Evolutionary conservation across 352 stramenopile species (phyloP), one percentile per base, ranked within the genome.

Genomic region (Plasmopara muralis): DNA sequence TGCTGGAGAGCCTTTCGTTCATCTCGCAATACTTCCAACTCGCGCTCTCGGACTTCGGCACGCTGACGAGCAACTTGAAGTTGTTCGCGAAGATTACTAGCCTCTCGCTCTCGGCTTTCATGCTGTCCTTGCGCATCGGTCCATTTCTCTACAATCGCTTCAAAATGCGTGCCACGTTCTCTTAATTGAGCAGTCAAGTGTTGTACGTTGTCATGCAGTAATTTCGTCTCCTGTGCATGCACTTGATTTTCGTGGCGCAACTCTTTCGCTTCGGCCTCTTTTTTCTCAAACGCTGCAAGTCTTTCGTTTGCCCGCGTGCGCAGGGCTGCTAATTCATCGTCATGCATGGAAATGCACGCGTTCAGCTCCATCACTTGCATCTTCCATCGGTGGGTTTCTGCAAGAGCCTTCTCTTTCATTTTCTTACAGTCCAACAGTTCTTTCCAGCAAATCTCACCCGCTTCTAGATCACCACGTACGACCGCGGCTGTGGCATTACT

Each of bases 341-440:
- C 70, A 51, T 86, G 74, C 80, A 88, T 90, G 16, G 80, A 86
- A 37, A 87, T 72, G 29, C 70, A 83, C 0, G 80, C 80, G 30
- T 85, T 83, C 6, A 88, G 64, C 50, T 90, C 77, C 60, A 84
- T 68, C 33, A 87, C 68, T 35, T 85, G 70, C 64, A 86, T 66
- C 0, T 74, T 70, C 2, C 67, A 70, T 44, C 77, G 62, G 8
- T 86, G 74, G 2, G 72, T 62, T 16, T 88, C 77, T 3, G 64
- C 70, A 2, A 83, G 47, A 15, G 77, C 74, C 18, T 75, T 75
- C 46, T 88, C 72, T 51, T 78, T 80, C 28, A 55, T 61, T 20
- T 68, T 70, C 48, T 78, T 80, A 2, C 69, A 64, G 5, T 81
- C 70, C 12, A 83, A 66, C 10, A 88, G 62, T 53, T 88, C 77